Base-by-base conservation (phyloP, 352 stramenopile species). In the Phytophthora capsici region DNA sequence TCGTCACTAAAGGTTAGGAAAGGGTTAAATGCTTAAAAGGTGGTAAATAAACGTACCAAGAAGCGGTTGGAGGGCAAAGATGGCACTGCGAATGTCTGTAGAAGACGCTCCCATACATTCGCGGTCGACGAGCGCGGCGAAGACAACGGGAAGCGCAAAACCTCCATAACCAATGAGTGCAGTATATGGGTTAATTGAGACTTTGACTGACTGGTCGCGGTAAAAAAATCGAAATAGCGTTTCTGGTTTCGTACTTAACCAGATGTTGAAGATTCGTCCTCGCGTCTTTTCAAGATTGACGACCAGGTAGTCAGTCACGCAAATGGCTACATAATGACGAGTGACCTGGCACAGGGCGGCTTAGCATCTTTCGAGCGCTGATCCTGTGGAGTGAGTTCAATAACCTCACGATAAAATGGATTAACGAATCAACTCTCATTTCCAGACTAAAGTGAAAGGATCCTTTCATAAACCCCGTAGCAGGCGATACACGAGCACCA, bases 41-140 rank as follows among this genome's bases (percentile, higher is more conserved):
- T 19, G 28, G 14, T 13, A 9, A 43, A 16, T 20, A 2, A 10
- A 45, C 67, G 19, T 49, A 90, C 82, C 49, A 90, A 52, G 23
- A 76, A 82, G 32, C 77, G 75, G 54, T 77, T 82, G 2, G 60
- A 28, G 16, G 65, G 44, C 14, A 77, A 59, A 9, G 56, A 63
- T 13, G 69, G 63, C 0, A 71, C 20, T 1, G 77, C 50, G 37
- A 90, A 81, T 13, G 73, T 76, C 34, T 84, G 82, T 7, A 90
- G 66, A 32, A 90, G 60, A 19, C 79, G 75, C 44, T 75, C 77
- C 79, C 77, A 88, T 32, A 89, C 62, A 14, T 77, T 80, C 8
- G 58, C 32, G 32, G 30, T 3, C 22, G 25, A 38, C 25, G 69
- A 52, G 20, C 20, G 41, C 4, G 41, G 40, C 14, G 40, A 58